phyloP scores from a whole-genome alignment of 345 rosid genomes.

The Populus euphratica region DNA sequence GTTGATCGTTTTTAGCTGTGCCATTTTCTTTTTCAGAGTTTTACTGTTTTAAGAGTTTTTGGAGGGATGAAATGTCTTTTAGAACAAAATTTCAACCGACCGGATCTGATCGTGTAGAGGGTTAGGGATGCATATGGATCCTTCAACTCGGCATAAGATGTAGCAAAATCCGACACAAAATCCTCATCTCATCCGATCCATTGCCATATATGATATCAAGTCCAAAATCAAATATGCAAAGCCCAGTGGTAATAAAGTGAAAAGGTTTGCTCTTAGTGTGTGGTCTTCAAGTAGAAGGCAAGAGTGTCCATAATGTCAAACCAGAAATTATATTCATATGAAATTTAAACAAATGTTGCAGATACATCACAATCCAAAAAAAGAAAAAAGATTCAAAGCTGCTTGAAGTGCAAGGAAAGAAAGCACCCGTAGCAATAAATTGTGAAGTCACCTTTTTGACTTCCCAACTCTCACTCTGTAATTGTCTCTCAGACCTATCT shows the following conservation, averaged over 20 bases:
- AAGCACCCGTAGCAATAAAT: conserved; percentile 33
- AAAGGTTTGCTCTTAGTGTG: background rate
- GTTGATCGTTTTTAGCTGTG: background rate
- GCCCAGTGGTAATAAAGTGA: background rate
- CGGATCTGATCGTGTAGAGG: too few species aligned
- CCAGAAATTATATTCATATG: conserved; percentile 33
- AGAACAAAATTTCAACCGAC: too few species aligned
- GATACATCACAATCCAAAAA: conserved; percentile 28
- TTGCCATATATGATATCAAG: background rate
- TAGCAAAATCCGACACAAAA: too few species aligned
- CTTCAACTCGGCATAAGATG: too few species aligned
- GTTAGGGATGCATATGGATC: too few species aligned
- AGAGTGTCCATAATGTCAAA: background rate
- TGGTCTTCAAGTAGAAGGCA: background rate
- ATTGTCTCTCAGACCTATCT: conserved; percentile 29
- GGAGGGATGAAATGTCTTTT: too few species aligned
- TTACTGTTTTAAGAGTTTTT: background rate
- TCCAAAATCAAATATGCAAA: background rate
- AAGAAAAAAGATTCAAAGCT: conserved; percentile 15
- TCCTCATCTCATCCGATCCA: too few species aligned
- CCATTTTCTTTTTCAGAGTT: background rate
- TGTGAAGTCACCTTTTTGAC: conserved; percentile 33
- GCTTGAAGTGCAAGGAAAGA: conserved; percentile 33
- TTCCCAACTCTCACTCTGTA: conserved; percentile 29
- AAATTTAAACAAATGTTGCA: conserved; percentile 32